These are phyloP conservation scores for Leccinum pellstonianum DNA, from an alignment of 768 basidiomycete species.

Conservation along the genomic window DNA sequence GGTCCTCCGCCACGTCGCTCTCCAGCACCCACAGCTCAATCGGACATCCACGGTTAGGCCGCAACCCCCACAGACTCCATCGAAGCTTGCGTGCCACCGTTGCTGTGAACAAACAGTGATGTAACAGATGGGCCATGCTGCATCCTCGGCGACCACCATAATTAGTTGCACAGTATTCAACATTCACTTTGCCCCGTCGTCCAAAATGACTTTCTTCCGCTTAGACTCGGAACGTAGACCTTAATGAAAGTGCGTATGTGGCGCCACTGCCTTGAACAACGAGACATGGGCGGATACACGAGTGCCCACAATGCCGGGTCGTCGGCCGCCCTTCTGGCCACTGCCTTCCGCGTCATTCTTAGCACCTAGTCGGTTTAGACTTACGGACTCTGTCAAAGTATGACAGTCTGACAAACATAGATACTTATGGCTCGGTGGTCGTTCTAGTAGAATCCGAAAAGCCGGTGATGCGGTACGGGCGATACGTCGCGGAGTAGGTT, in stretches of 20 bases:
- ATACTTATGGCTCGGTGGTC: not conserved
- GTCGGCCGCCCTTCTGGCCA: not conserved
- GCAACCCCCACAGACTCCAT: no score
- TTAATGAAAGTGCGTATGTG: not conserved
- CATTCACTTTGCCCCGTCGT: not conserved
- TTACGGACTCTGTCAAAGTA: not conserved
- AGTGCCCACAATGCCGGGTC: not conserved
- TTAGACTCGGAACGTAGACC: not conserved
- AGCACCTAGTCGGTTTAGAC: not conserved
- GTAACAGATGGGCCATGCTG: constrained; percentile 1
- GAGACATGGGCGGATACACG: not conserved
- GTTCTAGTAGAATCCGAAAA: not conserved
- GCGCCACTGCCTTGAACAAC: not conserved
- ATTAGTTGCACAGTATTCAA: not conserved
- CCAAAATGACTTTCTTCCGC: not conserved
- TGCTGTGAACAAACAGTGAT: not conserved
- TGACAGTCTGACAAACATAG: constrained; percentile 7
- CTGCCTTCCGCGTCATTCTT: not conserved
- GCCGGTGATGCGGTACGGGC: not conserved
- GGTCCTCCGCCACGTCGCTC: not conserved
- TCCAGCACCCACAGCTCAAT: not conserved
- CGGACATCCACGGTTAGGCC: no score
- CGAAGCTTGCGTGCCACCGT: not conserved
- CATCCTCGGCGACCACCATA: not conserved
- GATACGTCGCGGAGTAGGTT: constrained; percentile 4